A percentile compares a stretch with the other conserved stretches of the same genome.
These are phyloP conservation scores for Rhodotorula sp. DNA, from an alignment of 1,284 basidiomycete species.

Conservation along the genomic window DNA sequence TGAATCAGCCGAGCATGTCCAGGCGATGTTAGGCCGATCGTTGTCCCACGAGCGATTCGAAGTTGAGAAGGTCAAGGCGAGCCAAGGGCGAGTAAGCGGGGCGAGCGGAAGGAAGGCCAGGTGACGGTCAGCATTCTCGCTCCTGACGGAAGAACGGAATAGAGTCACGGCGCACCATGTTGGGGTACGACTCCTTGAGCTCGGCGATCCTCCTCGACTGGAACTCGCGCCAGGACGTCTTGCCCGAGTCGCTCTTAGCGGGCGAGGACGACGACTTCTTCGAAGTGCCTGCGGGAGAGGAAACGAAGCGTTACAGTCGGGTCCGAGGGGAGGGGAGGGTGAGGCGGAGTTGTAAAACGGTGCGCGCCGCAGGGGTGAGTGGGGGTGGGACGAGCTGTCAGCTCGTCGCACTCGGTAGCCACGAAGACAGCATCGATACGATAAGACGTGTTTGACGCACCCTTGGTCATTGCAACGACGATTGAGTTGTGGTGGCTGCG, in stretches of 20 bases:
- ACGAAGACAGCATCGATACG: no score
- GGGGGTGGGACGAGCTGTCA: not conserved
- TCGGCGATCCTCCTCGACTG: conserved; percentile 1
- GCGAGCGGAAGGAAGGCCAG: not conserved
- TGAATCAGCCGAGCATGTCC: not conserved
- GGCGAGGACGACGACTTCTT: not conserved
- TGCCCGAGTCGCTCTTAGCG: not conserved
- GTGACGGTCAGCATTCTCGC: not conserved
- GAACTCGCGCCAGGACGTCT: not conserved
- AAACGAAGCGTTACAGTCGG: no score
- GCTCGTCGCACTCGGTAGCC: no score
- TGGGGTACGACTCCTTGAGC: not conserved
- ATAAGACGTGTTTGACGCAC: not conserved
- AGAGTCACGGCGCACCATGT: not conserved
- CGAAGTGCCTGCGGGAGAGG: not conserved
- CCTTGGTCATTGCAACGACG: not conserved
- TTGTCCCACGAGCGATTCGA: no score
- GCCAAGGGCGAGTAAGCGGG: not conserved
- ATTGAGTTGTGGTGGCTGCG: not conserved
- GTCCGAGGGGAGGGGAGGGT: no score
- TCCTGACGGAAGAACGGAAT: not conserved
- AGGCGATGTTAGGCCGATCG: no score
- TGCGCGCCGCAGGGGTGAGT: no score
- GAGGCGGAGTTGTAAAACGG: no score
- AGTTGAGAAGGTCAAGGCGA: conserved; percentile 5